These are phyloP conservation scores for Starmerella apicola DNA, from an alignment of 805 yeast species.

Conservation along the genomic window DNA sequence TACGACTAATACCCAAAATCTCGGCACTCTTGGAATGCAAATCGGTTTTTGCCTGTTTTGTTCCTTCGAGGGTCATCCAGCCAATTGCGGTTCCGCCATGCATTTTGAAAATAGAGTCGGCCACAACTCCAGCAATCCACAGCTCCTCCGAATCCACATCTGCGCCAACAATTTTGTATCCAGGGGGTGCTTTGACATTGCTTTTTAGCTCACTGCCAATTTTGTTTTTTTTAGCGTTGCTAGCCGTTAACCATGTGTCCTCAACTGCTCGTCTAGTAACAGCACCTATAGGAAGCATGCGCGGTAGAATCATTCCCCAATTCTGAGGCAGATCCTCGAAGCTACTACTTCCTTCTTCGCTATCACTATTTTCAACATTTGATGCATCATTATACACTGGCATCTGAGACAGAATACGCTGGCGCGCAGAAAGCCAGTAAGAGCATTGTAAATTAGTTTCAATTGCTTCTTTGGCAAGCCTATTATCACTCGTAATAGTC, in stretches of 20 bases:
- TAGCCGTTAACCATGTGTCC: conserved; percentile 94
- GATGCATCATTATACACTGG: conserved; percentile 42
- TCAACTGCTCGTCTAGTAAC: conserved; percentile 94
- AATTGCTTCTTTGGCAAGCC: conserved; percentile 64
- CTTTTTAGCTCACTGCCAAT: conserved; percentile 92
- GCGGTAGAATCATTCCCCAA: conserved; percentile 71
- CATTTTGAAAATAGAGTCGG: conserved; percentile 75
- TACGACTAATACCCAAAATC: conserved; percentile 76
- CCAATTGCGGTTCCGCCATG: conserved; percentile 97
- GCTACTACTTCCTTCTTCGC: background rate
- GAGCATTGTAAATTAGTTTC: conserved; percentile 67
- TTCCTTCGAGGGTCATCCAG: conserved; percentile 98
- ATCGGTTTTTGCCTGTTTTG: conserved; percentile 83
- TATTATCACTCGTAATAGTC: conserved; percentile 53
- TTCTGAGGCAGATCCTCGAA: conserved; percentile 13
- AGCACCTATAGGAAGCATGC: conserved; percentile 86
- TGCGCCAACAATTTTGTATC: conserved; percentile 90
- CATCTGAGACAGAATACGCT: conserved; percentile 72
- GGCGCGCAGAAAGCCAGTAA: conserved; percentile 88
- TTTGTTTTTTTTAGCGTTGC: conserved; percentile 74
- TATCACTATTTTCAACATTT: too few relatives aligned
- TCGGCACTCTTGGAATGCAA: conserved; percentile 87
- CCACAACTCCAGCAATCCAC: conserved; percentile 93
- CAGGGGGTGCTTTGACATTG: conserved; percentile 71
- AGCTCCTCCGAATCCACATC: conserved; percentile 97